A percentile compares a stretch with the other conserved stretches of the same genome.
phyloP scores from a whole-genome alignment of 345 rosid genomes.

The Arabidopsis arenosa region DNA sequence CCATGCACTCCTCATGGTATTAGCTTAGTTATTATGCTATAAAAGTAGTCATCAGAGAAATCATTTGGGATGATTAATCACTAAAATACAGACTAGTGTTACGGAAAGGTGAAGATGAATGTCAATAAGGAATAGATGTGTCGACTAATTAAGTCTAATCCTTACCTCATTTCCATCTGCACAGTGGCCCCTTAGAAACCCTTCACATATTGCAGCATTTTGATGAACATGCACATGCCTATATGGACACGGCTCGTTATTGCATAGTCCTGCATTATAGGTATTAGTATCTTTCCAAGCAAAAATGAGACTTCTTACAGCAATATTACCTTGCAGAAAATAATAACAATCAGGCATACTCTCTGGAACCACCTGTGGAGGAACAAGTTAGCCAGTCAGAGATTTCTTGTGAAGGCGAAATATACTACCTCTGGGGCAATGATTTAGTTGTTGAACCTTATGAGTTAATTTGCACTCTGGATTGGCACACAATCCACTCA shows the following conservation, averaged over 20 bases:
- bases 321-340: conserved; percentile 68
- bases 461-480: conserved; percentile 80
- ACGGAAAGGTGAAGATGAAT: no score
- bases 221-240: conserved; percentile 85
- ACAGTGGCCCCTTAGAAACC: conserved; percentile 83
- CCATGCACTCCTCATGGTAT: neutral
- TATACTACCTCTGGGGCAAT: neutral
- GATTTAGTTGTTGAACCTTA: conserved; percentile 53
- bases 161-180: conserved; percentile 78
- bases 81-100: neutral
- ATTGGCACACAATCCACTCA: conserved; percentile 69
- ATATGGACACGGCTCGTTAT: conserved; percentile 71
- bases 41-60: no score
- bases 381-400: conserved; percentile 23
- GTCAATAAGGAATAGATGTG: no score
- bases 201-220: conserved; percentile 68
- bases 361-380: conserved; percentile 79
- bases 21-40: neutral
- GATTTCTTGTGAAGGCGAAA: neutral
- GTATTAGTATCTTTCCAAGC: neutral
- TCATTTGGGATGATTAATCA: neutral
- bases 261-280: conserved; percentile 68
- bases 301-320: neutral
- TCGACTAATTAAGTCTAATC: no score
- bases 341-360: conserved; percentile 89